Base-by-base conservation (phyloP, 2,329 filamentous ascomycete genomes). In the Monilinia fructigena region DNA sequence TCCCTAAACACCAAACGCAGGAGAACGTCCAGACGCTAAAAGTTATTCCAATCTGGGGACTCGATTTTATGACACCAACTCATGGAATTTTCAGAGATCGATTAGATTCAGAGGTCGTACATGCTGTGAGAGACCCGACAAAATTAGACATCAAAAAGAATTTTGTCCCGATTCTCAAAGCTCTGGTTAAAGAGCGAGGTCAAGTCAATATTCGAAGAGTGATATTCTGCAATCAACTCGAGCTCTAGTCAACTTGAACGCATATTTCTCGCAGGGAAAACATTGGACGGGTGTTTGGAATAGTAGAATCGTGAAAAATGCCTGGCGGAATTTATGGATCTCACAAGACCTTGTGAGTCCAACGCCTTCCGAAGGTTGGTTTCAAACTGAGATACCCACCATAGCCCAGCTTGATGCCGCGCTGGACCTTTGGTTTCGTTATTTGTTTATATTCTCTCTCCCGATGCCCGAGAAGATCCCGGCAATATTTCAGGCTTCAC, bases 401-500 rank as follows among this genome's bases (percentile, higher is more conserved):
- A 71, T 82, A n/a, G 75, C 74, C 3, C 79, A 82, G 69, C 76
- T 82, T 45, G 80, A 82, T 62, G 78, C 77, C 60, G 79, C 79
- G 4, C 69, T 82, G 40, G 80, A 82, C 60, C 70, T 82, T 66
- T 82, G 80, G 80, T 79, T 78, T 67, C 76, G 80, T 72, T 81
- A 68, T 67, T n/a, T 82, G 10, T 82, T 81, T 73, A 81, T 82
- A 48, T 80, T 81, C 68, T 80, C 80, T 0, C 79, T 82, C 38
- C 79, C 79, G 0, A 76, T 82, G 40, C 80, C 80, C 12, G 73
- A 75, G 18, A 67, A 69, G 11, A 74, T 75, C 35, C 85, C 85
- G 0, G 80, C 79, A n/a, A 83, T 87, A 4, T 87, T 87, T 74
- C 85, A 88, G 74, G 84, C 84, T 40, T 86, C 85, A 3, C 85